phyloP scores from a whole-genome alignment of 768 basidiomycete species.

The Lyophyllum atratum region DNA sequence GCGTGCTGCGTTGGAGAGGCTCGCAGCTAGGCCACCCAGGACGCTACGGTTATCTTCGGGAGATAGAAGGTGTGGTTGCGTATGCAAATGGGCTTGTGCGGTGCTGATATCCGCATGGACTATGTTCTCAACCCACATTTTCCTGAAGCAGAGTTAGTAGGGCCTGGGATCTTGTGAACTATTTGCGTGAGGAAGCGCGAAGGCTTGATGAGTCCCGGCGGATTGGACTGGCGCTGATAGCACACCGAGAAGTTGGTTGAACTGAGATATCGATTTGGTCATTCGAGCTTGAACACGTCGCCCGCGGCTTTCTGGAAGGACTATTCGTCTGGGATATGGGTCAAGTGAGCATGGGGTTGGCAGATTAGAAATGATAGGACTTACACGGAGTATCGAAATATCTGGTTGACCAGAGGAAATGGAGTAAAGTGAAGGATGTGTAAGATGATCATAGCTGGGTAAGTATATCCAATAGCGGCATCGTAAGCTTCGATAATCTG shows the following conservation, averaged over 20 bases:
- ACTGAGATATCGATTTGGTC: not conserved
- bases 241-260: not conserved
- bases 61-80: not conserved
- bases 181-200: not conserved
- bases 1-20: not conserved
- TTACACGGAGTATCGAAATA: not conserved
- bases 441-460: not conserved
- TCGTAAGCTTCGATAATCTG: not conserved
- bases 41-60: not conserved
- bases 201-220: not conserved
- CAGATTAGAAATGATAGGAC: not conserved
- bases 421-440: not conserved
- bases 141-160: not conserved
- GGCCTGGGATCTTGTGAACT: not conserved
- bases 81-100: not conserved
- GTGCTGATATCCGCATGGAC: not conserved
- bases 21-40: not conserved
- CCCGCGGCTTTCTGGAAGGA: not conserved
- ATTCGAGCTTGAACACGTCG: not conserved
- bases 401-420: not conserved
- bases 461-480: not conserved
- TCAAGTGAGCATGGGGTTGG: not conserved
- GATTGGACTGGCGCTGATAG: not conserved
- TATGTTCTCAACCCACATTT: not conserved
- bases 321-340: not conserved